These are phyloP conservation scores for Ceriops zippeliana DNA, from an alignment of 345 rosid species.

Conservation along the genomic window DNA sequence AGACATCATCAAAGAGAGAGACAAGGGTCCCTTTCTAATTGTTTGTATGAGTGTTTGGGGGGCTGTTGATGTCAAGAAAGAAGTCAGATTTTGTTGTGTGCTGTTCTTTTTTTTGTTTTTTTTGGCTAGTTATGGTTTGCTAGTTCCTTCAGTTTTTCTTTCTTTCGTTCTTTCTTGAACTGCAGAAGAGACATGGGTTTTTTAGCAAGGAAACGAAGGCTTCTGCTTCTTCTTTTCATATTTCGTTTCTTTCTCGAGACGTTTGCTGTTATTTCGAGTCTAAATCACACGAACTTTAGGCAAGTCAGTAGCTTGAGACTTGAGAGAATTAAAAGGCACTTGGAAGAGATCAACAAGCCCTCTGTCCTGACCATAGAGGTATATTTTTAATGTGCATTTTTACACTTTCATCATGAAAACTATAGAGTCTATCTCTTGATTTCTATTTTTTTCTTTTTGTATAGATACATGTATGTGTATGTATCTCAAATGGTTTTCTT, in stretches of 20 bases:
- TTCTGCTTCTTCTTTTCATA: slow-evolving; percentile 7
- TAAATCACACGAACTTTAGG: slow-evolving; percentile 49
- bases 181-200: slow-evolving; percentile 42
- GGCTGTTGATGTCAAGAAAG: slow-evolving; percentile 9
- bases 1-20: slow-evolving; percentile 4
- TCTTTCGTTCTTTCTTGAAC: slow-evolving; percentile 16
- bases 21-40: slow-evolving; percentile 32
- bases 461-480: too few species aligned
- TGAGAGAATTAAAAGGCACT: slow-evolving; percentile 39
- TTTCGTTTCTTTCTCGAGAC: neutral
- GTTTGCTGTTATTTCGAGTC: slow-evolving; percentile 25
- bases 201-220: slow-evolving; percentile 20
- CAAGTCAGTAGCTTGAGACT: slow-evolving; percentile 75
- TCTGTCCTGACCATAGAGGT: slow-evolving; percentile 29
- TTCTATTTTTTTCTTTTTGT: too few species aligned
- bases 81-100: slow-evolving; percentile 17
- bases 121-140: slow-evolving; percentile 25
- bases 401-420: too few species aligned
- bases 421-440: too few species aligned
- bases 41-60: slow-evolving; percentile 28
- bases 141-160: slow-evolving; percentile 17
- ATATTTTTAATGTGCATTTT: neutral
- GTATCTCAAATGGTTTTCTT: slow-evolving; percentile 3
- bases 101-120: slow-evolving; percentile 10
- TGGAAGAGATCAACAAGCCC: slow-evolving; percentile 31